A percentile compares a stretch with the other conserved stretches of the same genome.
phyloP scores from a whole-genome alignment of 345 rosid genomes.

The Populus davidiana region DNA sequence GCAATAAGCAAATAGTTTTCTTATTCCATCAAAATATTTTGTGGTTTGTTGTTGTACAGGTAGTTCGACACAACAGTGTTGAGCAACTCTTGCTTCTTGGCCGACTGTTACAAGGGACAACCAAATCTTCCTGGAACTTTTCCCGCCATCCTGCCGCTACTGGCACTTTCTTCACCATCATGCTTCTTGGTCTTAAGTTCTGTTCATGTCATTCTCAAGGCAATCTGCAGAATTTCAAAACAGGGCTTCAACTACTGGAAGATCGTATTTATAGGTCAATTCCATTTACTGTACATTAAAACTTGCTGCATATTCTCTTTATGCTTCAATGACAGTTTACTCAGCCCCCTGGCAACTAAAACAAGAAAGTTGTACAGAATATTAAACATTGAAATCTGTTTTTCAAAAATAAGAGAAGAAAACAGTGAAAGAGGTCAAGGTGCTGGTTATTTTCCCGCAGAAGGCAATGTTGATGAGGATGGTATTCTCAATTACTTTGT shows the following conservation, averaged over 20 bases:
- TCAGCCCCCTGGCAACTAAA: background rate
- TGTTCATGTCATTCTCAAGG: conserved; percentile 85
- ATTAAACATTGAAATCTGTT: background rate
- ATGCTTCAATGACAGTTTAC: background rate
- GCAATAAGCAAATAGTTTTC: background rate
- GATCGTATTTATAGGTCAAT: conserved; percentile 85
- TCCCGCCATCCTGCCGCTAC: conserved; percentile 94
- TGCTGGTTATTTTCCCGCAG: background rate
- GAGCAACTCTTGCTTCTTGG: conserved; percentile 97
- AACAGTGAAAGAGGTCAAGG: background rate
- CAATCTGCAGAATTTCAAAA: conserved; percentile 77
- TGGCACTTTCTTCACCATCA: conserved; percentile 91
- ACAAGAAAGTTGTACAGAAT: background rate
- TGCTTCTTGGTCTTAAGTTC: conserved; percentile 97
- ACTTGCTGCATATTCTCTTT: background rate
- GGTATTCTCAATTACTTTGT: background rate
- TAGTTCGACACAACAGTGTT: conserved; percentile 78
- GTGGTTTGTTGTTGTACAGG: conserved; percentile 41
- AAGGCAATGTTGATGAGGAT: background rate
- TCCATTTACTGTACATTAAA: background rate
- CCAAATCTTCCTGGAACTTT: conserved; percentile 84
- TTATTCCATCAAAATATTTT: conserved; percentile 11
- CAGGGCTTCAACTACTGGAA: conserved; percentile 88
- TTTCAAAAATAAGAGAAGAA: background rate
- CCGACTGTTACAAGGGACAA: conserved; percentile 86